Evolutionary conservation across 495 filamentous ascomycete genomes (phyloP).

Genomic region (Aspergillus nidulans): DNA sequence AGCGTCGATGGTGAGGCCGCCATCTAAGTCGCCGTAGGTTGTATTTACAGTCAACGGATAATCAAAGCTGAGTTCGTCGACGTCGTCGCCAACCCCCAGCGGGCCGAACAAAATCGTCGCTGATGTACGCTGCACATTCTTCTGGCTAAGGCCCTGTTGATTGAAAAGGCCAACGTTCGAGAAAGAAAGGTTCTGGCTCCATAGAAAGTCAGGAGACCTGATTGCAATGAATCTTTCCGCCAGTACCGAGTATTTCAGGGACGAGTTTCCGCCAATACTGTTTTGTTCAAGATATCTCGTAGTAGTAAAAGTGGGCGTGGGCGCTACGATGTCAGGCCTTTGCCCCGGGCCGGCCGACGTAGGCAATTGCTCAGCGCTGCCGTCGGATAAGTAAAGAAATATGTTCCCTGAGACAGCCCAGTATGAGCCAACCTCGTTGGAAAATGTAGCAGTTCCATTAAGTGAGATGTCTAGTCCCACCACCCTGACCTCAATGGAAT

Average conservation of each 20-base stretch:
- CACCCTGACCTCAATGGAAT: slow-evolving; percentile 69
- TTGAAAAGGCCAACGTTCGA: slow-evolving; percentile 56
- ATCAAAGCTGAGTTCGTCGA: slow-evolving; percentile 43
- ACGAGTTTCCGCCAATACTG: slow-evolving; percentile 53
- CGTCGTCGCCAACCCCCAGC: slow-evolving; percentile 14
- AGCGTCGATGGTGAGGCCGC: slow-evolving; percentile 57
- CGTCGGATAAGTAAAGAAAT: slow-evolving; percentile 63
- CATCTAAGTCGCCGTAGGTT: slow-evolving; percentile 41
- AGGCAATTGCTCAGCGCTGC: slow-evolving; percentile 34
- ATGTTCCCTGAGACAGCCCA: slow-evolving; percentile 85
- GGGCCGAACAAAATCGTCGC: slow-evolving; percentile 52
- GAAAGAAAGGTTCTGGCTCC: slow-evolving; percentile 60
- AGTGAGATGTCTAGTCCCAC: slow-evolving; percentile 53
- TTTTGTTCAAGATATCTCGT: slow-evolving; percentile 37
- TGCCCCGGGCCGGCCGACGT: not conserved
- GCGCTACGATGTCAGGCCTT: slow-evolving; percentile 28
- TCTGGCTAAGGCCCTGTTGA: slow-evolving; percentile 55
- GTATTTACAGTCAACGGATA: slow-evolving; percentile 64
- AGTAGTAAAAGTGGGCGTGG: slow-evolving; percentile 39
- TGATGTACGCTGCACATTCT: slow-evolving; percentile 56
- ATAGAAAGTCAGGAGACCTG: slow-evolving; percentile 44
- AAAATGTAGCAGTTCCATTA: slow-evolving; percentile 46
- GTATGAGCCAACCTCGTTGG: slow-evolving; percentile 58
- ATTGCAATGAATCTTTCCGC: slow-evolving; percentile 56
- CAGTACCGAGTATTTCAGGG: slow-evolving; percentile 54